These are phyloP conservation scores for Dillenia turbinata DNA, from an alignment of 164 flowering plant species.

Conservation along the genomic window DNA sequence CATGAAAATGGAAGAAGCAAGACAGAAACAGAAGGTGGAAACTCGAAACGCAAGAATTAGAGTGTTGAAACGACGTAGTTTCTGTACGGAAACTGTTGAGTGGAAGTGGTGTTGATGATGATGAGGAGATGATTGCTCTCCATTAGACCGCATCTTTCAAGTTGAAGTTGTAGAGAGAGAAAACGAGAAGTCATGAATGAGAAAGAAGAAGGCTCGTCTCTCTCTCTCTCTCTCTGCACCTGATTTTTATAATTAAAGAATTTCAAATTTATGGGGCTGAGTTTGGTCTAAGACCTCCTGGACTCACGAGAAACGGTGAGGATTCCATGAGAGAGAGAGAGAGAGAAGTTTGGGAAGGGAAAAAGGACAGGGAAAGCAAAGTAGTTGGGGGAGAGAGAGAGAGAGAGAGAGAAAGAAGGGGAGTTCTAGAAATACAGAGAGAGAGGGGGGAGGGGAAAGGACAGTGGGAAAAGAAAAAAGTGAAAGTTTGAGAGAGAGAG, in stretches of 20 bases:
- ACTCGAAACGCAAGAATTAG: slow-evolving; percentile 64
- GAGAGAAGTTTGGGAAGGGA: slow-evolving; percentile 3
- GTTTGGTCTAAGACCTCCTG: slow-evolving; percentile 4
- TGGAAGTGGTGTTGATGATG: slow-evolving; percentile 43
- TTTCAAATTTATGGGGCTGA: slow-evolving; percentile 2
- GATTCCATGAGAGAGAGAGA: slow-evolving; percentile 14
- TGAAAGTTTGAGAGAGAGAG: too few species aligned
- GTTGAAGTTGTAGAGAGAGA: slow-evolving; percentile 2
- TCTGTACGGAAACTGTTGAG: slow-evolving; percentile 69
- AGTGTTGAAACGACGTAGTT: slow-evolving; percentile 69
- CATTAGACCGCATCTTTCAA: slow-evolving; percentile 49
- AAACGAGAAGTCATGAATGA: slow-evolving; percentile 31
- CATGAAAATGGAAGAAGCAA: slow-evolving; percentile 75
- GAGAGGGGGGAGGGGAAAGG: too few species aligned
- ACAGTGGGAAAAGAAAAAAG: too few species aligned
- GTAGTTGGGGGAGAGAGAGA: not conserved
- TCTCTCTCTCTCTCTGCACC: not conserved
- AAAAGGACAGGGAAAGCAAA: not conserved
- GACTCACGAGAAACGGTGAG: slow-evolving; percentile 39
- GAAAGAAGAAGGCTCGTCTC: slow-evolving; percentile 3
- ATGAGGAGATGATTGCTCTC: slow-evolving; percentile 23
- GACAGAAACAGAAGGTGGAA: slow-evolving; percentile 66
- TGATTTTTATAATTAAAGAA: not conserved
- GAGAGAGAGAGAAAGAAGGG: not conserved
- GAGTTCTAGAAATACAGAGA: too few species aligned